Evolutionary conservation across 225 moss, liverwort and hornwort species (phyloP), one percentile per base, ranked within the genome.

Genomic region (Marchantia paleacea): DNA sequence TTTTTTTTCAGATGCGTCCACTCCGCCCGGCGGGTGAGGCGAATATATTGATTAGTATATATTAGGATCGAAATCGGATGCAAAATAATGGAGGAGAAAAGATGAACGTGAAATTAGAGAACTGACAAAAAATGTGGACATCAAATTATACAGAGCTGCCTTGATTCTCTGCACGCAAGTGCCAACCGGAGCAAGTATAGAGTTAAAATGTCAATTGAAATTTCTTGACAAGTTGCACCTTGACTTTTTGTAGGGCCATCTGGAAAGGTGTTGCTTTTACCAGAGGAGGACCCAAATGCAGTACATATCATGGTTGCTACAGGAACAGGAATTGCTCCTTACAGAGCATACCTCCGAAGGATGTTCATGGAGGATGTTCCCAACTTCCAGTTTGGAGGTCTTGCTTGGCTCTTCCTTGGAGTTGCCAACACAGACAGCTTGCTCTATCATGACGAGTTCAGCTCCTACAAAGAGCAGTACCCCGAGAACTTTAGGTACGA

Each of bases 261-360:
- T 1, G 99, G 99, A 20, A 99, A 94, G 86, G 88, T 99, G 58
- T 87, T 99, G 81, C 91, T 99, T 14, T 77, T 99, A 6, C 99
- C 97, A 7, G 97, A 99, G 84, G 0, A 75, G 72, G 91, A 99
- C 73, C 89, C 88, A 31, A 94, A 90, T 52, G 95, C 99, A 31
- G 82, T 77, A 0, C 99, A 99, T 81, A 95, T 99, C 70, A 99
- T 99, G 99, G 92, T 99, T 31, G 99, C 94, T 39, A 99, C 99
- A 9, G 99, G 99, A 31, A 99, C 99, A 1, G 99, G 99, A 55
- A 99, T 99, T 83, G 99, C 99, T 12, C 99, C 99, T 0, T 99
- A 99, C 91, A 85, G 95, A 79, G 94, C 85, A 0, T 99, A 89
- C 76, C 83, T 99, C 58, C 86, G 99, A 39, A 90, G 99, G 49